Evolutionary conservation across 2,329 filamentous ascomycete genomes (phyloP).

Genomic region (Botrytis deweyae): DNA sequence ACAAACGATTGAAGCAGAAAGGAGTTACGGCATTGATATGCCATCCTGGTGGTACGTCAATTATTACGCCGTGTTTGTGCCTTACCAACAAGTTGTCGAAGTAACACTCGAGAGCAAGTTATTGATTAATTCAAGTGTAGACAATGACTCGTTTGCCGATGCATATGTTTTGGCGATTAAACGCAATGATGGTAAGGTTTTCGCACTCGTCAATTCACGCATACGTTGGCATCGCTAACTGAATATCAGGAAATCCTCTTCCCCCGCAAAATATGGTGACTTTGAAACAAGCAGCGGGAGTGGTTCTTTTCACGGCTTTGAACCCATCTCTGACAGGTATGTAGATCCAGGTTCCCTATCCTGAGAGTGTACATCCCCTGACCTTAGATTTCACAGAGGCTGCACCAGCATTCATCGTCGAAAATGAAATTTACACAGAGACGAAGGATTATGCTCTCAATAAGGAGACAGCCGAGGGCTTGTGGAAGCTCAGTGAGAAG

Average conservation of each 20-base stretch:
- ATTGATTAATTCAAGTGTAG: neutral
- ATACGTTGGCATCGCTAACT: neutral
- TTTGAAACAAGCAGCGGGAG: slow-evolving; percentile 1
- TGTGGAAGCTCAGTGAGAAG: slow-evolving; percentile 25
- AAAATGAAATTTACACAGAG: neutral
- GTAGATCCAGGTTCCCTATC: neutral
- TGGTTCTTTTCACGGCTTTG: neutral
- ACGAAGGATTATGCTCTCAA: neutral
- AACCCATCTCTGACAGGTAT: neutral
- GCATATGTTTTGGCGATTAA: neutral
- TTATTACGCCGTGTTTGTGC: neutral
- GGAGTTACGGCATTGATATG: neutral
- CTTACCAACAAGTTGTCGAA: neutral
- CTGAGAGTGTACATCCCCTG: neutral
- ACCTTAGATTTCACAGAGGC: neutral
- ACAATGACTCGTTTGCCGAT: neutral
- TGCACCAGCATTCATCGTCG: neutral
- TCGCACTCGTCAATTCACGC: neutral
- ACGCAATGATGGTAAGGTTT: neutral
- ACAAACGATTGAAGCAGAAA: neutral
- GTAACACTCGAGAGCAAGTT: slow-evolving; percentile 1
- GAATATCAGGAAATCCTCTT: neutral
- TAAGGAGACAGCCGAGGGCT: slow-evolving; percentile 13
- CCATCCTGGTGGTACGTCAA: neutral
- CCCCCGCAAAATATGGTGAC: slow-evolving; percentile 3